These are phyloP conservation scores for Salinomyces thailandicus DNA, from an alignment of 2,329 filamentous ascomycete species.

Conservation along the genomic window DNA sequence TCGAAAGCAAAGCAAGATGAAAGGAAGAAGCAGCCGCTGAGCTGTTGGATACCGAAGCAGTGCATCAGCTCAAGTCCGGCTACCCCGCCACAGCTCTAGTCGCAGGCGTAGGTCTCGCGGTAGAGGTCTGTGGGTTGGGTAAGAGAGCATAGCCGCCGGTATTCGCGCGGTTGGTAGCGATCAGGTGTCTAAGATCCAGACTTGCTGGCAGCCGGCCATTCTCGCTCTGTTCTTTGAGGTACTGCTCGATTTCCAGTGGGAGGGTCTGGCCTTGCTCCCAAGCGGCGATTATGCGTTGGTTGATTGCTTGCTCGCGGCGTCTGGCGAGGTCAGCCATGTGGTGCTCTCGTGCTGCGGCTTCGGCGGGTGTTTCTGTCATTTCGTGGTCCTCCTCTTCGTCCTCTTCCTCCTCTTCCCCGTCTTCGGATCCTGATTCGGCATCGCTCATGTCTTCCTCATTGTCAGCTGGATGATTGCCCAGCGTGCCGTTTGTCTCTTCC, in stretches of 20 bases:
- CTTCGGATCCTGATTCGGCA: not conserved
- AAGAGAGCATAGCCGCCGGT: too few species aligned
- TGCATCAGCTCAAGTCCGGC: too few species aligned
- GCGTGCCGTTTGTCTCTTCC: slow-evolving; percentile 1
- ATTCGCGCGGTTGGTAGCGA: too few species aligned
- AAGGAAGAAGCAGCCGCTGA: too few species aligned
- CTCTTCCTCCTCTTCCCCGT: slow-evolving; percentile 14
- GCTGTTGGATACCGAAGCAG: too few species aligned
- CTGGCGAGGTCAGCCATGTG: slow-evolving; percentile 19
- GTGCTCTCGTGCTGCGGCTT: slow-evolving; percentile 14
- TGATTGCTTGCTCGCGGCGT: slow-evolving; percentile 19
- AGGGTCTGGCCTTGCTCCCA: slow-evolving; percentile 23
- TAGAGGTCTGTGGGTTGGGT: too few species aligned
- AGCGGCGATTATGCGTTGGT: slow-evolving; percentile 22
- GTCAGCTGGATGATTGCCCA: slow-evolving; percentile 12
- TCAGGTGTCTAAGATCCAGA: too few species aligned
- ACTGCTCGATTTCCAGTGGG: slow-evolving; percentile 25
- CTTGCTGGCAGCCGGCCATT: too few species aligned
- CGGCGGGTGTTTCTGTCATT: slow-evolving; percentile 12
- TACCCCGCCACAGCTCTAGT: too few species aligned
- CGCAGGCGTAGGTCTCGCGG: too few species aligned
- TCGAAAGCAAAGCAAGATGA: too few species aligned
- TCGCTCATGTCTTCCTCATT: slow-evolving; percentile 16
- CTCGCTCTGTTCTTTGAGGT: slow-evolving; percentile 28
- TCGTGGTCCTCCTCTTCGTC: slow-evolving; percentile 8